Conservation (phyloP, 1,284 basidiomycete genomes). For the Exobasidium rhododendri region DNA sequence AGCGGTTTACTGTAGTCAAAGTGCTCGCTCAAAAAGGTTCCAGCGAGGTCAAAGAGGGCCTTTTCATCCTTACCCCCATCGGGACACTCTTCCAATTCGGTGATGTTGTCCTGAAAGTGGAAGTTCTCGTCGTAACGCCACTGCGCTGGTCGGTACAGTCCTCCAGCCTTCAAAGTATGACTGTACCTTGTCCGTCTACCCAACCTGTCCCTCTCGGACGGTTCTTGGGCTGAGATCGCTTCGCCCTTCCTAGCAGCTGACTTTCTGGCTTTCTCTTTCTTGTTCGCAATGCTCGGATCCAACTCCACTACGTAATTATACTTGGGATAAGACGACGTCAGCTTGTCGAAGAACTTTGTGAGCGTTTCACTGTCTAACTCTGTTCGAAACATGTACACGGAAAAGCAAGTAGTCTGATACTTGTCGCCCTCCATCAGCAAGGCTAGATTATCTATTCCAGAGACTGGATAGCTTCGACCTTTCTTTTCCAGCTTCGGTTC, state of each 20-base stretch:
- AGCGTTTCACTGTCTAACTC: constrained; percentile 48
- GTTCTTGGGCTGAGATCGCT: constrained; percentile 1
- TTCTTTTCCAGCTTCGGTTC: constrained; percentile 27
- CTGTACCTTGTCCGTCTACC: constrained; percentile 42
- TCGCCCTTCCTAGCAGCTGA: neutral
- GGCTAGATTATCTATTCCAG: constrained; percentile 51
- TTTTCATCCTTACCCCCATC: constrained; percentile 31
- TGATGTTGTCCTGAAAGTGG: constrained; percentile 48
- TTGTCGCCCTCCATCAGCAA: constrained; percentile 50
- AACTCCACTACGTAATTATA: constrained; percentile 51
- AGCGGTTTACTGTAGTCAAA: constrained; percentile 52
- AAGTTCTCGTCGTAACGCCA: constrained; percentile 52
- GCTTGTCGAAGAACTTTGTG: constrained; percentile 47
- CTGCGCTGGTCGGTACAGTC: constrained; percentile 36
- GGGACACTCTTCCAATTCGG: constrained; percentile 26
- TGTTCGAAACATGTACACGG: constrained; percentile 52
- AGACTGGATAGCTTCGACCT: constrained; percentile 39
- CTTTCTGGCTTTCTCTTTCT: constrained; percentile 18
- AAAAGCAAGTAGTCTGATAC: constrained; percentile 52
- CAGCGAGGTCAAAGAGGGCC: constrained; percentile 45
- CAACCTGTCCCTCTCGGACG: constrained; percentile 17
- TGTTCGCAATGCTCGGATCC: constrained; percentile 36
- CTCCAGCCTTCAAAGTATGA: constrained; percentile 43
- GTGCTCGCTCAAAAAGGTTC: constrained; percentile 45
- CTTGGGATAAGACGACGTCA: constrained; percentile 49